Evolutionary conservation across 805 yeast species (phyloP).

Genomic region (Isabelozyma gotoi): DNA sequence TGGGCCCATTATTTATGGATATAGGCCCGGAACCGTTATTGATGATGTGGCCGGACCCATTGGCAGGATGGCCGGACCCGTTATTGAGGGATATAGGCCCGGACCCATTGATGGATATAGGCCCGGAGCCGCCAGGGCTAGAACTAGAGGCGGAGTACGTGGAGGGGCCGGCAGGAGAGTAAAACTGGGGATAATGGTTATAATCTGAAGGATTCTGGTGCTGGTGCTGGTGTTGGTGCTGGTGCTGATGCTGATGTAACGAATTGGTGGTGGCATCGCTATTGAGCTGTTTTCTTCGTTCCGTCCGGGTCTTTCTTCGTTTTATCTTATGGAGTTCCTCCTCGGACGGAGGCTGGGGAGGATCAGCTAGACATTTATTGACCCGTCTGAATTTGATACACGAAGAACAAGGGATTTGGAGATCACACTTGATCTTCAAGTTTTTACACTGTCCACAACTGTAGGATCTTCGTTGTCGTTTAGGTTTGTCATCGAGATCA

Average conservation of each 20-base stretch:
- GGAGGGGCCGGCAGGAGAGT: neutral
- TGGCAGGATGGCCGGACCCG: no score
- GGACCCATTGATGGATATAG: no score
- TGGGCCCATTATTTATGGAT: no score
- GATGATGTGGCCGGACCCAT: no score
- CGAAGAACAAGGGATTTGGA: conserved; percentile 46
- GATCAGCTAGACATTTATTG: conserved; percentile 37
- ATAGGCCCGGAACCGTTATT: no score
- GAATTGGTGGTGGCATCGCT: neutral
- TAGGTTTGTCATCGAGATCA: conserved; percentile 12
- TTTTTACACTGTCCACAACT: conserved; percentile 56
- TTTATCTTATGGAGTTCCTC: conserved; percentile 33
- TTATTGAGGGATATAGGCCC: no score
- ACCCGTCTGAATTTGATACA: conserved; percentile 39
- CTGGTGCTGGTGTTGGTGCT: neutral
- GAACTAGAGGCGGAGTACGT: no score
- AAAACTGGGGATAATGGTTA: neutral
- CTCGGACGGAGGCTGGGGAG: conserved; percentile 46
- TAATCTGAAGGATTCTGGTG: neutral
- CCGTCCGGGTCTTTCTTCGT: conserved; percentile 24
- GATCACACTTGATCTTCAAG: conserved; percentile 55
- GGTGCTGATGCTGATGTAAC: neutral
- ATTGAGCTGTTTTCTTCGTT: conserved; percentile 7
- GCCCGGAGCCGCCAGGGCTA: no score
- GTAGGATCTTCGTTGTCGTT: conserved; percentile 49